phyloP scores from a whole-genome alignment of 2,329 filamentous ascomycete genomes.

The Paracoccidioides lutzii region DNA sequence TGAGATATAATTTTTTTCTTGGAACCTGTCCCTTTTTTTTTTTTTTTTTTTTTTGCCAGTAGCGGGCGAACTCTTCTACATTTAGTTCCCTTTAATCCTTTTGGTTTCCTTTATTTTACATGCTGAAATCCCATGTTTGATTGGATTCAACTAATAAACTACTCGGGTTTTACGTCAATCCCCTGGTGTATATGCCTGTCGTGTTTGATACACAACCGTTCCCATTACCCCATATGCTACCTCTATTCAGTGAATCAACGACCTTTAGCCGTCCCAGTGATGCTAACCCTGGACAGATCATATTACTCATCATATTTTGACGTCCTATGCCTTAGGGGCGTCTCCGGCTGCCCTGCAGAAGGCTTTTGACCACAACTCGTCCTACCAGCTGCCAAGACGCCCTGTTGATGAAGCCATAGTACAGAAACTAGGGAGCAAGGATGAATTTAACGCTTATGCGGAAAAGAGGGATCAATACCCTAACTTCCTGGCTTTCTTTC shows the following conservation, averaged over 20 bases:
- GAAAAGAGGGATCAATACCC: slow-evolving; percentile 54
- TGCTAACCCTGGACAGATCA: slow-evolving; percentile 43
- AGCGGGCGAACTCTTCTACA: background rate
- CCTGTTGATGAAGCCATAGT: slow-evolving; percentile 39
- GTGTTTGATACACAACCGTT: background rate
- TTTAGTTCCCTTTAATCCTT: background rate
- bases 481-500: slow-evolving; percentile 66
- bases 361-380: slow-evolving; percentile 51
- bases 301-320: slow-evolving; percentile 64
- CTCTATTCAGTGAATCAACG: background rate
- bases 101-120: too few species aligned
- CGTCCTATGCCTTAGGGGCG: slow-evolving; percentile 64
- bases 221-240: background rate
- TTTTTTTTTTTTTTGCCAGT: background rate
- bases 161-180: background rate
- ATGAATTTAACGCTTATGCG: slow-evolving; percentile 45
- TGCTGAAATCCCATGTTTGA: background rate
- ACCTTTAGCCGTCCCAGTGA: background rate
- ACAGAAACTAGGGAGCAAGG: slow-evolving; percentile 44
- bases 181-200: background rate
- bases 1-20: background rate
- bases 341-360: slow-evolving; percentile 44
- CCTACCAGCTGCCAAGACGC: slow-evolving; percentile 50
- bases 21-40: background rate
- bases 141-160: background rate